phyloP scores from a whole-genome alignment of 257 asterid genomes.

The Solanum tarapatanum region DNA sequence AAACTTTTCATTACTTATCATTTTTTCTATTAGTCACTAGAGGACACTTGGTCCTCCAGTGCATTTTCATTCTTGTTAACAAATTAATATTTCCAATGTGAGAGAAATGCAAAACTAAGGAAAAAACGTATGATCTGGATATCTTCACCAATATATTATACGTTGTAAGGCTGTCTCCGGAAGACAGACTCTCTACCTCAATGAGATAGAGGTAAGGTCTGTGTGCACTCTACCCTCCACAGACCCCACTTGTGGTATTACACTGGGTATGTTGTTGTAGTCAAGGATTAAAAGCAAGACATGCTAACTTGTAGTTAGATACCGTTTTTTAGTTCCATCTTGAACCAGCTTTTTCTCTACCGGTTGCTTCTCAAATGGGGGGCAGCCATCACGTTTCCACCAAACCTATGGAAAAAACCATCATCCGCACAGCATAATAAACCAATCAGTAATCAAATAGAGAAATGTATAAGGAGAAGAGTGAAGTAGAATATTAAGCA shows the following conservation, averaged over 20 bases:
- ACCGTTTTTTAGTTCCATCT: constrained; percentile 64
- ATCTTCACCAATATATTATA: neutral
- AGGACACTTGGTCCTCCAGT: neutral
- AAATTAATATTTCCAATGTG: neutral
- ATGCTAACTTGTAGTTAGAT: constrained; percentile 1
- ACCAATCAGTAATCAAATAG: neutral
- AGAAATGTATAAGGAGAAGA: neutral
- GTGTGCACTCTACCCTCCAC: neutral
- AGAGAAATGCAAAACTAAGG: neutral
- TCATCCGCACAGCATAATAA: constrained; percentile 6
- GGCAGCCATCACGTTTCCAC: constrained; percentile 99
- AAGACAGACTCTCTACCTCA: neutral
- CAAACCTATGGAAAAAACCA: constrained; percentile 52
- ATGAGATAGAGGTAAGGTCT: neutral
- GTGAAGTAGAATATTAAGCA: neutral
- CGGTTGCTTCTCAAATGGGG: constrained; percentile 82
- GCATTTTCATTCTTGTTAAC: neutral
- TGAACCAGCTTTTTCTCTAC: constrained; percentile 55
- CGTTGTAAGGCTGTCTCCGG: neutral
- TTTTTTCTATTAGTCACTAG: neutral
- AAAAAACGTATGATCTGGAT: neutral
- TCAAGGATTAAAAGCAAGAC: neutral
- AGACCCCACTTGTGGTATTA: neutral
- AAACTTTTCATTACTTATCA: neutral
- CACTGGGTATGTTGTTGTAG: neutral